Conservation (phyloP, 805 yeast genomes). For the Candida pseudofarinosa region DNA sequence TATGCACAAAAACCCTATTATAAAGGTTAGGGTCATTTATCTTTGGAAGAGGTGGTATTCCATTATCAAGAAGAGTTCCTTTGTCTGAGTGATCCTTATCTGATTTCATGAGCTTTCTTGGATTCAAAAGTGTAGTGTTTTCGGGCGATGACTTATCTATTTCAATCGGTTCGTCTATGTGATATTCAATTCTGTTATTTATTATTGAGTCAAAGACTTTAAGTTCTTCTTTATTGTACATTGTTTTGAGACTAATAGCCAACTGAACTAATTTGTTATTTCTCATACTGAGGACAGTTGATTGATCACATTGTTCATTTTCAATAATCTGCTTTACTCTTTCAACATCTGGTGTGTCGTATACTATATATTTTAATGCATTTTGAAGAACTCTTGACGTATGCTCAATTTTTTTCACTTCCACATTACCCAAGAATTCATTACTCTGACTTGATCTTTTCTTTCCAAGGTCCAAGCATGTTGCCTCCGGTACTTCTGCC, state of each 20-base stretch:
- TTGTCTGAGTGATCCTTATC: constrained; percentile 8
- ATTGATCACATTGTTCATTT: constrained; percentile 32
- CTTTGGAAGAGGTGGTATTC: constrained; percentile 44
- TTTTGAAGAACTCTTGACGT: constrained; percentile 44
- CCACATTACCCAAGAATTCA: constrained; percentile 28
- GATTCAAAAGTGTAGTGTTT: not conserved
- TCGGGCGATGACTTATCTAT: not conserved
- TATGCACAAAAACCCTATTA: constrained; percentile 76
- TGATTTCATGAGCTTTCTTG: constrained; percentile 2
- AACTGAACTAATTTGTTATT: constrained; percentile 53
- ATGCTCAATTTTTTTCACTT: constrained; percentile 37
- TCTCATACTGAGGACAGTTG: constrained; percentile 46
- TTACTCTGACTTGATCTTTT: not conserved
- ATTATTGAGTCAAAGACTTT: constrained; percentile 53
- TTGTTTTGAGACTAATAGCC: constrained; percentile 56
- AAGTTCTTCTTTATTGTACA: constrained; percentile 47
- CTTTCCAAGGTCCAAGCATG: no score
- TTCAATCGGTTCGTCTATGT: constrained; percentile 11
- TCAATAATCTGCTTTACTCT: constrained; percentile 33
- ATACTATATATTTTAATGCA: constrained; percentile 45
- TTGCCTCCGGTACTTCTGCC: no score
- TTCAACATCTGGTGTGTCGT: constrained; percentile 52
- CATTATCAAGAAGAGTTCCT: constrained; percentile 13
- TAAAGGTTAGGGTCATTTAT: constrained; percentile 56
- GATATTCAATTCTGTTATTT: constrained; percentile 30